phyloP scores from a whole-genome alignment of 2,329 filamentous ascomycete species.

The Trichocomaceae sp. region DNA sequence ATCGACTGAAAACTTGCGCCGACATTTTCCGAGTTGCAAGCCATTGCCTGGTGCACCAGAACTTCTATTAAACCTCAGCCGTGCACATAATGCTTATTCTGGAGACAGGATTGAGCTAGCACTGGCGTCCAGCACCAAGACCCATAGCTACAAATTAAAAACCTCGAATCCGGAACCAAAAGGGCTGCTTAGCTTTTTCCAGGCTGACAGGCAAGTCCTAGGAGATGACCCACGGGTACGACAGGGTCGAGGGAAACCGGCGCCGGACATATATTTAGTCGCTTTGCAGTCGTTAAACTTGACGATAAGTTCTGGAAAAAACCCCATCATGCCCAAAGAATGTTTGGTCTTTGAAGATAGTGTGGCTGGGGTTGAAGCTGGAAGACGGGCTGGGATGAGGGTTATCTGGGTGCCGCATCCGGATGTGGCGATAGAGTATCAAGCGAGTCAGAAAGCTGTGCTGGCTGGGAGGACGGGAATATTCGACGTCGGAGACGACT shows the following conservation, averaged over 20 bases:
- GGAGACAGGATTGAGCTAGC: conserved; percentile 18
- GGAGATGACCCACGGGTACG: conserved; percentile 20
- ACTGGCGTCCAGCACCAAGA: conserved; percentile 21
- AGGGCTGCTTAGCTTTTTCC: conserved; percentile 15
- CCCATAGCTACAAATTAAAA: conserved; percentile 19
- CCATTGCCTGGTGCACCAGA: conserved; percentile 20
- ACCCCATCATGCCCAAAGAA: conserved; percentile 21
- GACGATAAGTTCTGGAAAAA: background rate
- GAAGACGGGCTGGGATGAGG: conserved; percentile 29
- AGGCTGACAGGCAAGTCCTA: conserved; percentile 14
- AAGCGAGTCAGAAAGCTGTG: conserved; percentile 18
- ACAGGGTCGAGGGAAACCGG: conserved; percentile 21
- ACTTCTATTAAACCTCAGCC: conserved; percentile 17
- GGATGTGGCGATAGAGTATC: conserved; percentile 30
- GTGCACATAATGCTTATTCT: conserved; percentile 13
- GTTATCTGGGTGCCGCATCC: conserved; percentile 30
- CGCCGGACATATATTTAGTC: conserved; percentile 23
- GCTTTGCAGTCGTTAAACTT: conserved; percentile 19
- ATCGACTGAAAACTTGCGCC: conserved; percentile 21
- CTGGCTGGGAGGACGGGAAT: conserved; percentile 22
- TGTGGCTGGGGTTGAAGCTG: conserved; percentile 26
- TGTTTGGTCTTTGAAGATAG: conserved; percentile 33
- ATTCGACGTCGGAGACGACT: conserved; percentile 24
- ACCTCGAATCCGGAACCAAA: conserved; percentile 18
- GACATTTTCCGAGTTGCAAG: conserved; percentile 23